phyloP scores from a whole-genome alignment of 1,284 basidiomycete genomes.

The Anthracocystis setariae region DNA sequence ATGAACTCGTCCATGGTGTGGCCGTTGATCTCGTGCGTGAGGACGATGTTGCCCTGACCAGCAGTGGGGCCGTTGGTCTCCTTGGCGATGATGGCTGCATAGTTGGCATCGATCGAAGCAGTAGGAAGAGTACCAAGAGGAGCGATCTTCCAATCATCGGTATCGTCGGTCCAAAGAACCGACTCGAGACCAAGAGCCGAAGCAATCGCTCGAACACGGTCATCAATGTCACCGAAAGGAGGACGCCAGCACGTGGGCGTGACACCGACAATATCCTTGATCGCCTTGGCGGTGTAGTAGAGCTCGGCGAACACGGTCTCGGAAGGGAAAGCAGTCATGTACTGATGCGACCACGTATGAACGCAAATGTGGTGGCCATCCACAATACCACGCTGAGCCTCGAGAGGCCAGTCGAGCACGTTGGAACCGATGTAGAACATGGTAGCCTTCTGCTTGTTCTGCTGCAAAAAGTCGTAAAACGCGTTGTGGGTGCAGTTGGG shows the following conservation, averaged over 20 bases:
- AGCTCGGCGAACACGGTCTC: conserved; percentile 72
- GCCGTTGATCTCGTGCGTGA: conserved; percentile 65
- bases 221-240: conserved; percentile 72
- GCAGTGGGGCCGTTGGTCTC: conserved; percentile 68
- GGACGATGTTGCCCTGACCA: conserved; percentile 67
- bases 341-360: conserved; percentile 70
- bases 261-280: conserved; percentile 71
- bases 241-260: conserved; percentile 71
- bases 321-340: conserved; percentile 71
- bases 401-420: conserved; percentile 72
- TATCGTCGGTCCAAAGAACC: conserved; percentile 71
- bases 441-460: conserved; percentile 71
- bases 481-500: conserved; percentile 70
- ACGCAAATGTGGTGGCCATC: conserved; percentile 64
- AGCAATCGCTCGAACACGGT: conserved; percentile 72
- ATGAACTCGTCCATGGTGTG: conserved; percentile 62
- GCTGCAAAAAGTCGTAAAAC: conserved; percentile 71
- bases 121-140: conserved; percentile 65
- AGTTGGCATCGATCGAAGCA: conserved; percentile 69
- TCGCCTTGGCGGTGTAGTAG: conserved; percentile 71
- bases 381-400: conserved; percentile 70
- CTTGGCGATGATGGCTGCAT: conserved; percentile 69
- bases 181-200: conserved; percentile 70
- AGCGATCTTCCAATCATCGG: conserved; percentile 69
- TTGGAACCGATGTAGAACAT: conserved; percentile 71